Conservation (phyloP, 345 rosid genomes). For the Combretum micranthum region DNA sequence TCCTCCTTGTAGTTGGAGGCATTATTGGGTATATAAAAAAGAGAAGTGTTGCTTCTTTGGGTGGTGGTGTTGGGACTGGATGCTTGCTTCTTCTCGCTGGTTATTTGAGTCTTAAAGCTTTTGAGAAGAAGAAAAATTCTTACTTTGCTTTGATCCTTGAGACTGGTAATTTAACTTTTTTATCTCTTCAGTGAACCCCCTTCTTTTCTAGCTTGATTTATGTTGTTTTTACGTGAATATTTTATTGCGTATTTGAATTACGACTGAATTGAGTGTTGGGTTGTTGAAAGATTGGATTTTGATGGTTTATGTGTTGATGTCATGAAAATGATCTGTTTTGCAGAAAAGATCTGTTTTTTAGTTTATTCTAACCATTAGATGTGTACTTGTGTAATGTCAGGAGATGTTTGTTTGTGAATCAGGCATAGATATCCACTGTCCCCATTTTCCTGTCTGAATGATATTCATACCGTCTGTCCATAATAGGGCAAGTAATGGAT, state of each 20-base stretch:
- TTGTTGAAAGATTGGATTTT: too few relatives aligned
- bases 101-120: conserved; percentile 75
- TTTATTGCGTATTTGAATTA: not conserved
- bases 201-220: not conserved
- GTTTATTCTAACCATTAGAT: too few relatives aligned
- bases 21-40: conserved; percentile 63
- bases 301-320: too few relatives aligned
- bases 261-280: not conserved
- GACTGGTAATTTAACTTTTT: conserved; percentile 43
- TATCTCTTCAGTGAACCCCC: not conserved
- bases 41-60: conserved; percentile 75
- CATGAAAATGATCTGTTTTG: too few relatives aligned
- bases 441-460: too few relatives aligned
- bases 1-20: conserved; percentile 80
- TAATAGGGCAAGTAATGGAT: too few relatives aligned
- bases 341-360: too few relatives aligned
- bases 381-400: too few relatives aligned
- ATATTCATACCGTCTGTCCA: too few relatives aligned
- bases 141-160: conserved; percentile 54
- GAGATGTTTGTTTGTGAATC: too few relatives aligned
- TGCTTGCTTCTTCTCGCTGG: conserved; percentile 79
- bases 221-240: not conserved
- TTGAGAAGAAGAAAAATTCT: conserved; percentile 62
- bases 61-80: conserved; percentile 77
- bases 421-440: too few relatives aligned